Conservation (phyloP, 2,329 filamentous ascomycete genomes). For the Cercospora sojina region DNA sequence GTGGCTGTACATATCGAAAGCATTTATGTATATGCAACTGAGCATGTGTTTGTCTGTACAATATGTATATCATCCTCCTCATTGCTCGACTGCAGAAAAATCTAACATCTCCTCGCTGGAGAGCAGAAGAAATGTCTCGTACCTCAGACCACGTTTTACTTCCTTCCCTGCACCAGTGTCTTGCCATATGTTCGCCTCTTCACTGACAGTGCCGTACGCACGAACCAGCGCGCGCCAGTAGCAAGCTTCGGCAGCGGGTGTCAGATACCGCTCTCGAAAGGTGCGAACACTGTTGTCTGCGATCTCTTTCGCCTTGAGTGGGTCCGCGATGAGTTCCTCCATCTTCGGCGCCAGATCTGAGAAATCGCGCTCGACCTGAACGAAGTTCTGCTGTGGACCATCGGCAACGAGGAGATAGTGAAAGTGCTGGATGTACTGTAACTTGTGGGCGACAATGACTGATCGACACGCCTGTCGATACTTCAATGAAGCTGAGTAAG, state of each 20-base stretch:
- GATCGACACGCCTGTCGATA: slow-evolving; percentile 32
- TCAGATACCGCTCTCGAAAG: slow-evolving; percentile 36
- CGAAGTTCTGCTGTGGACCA: slow-evolving; percentile 31
- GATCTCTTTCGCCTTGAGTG: slow-evolving; percentile 27
- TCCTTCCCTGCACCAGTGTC: slow-evolving; percentile 5
- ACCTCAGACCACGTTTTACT: slow-evolving; percentile 23
- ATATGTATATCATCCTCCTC: not conserved
- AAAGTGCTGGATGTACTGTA: slow-evolving; percentile 30
- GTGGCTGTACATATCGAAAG: not conserved
- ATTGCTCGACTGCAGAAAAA: not conserved
- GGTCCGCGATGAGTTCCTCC: slow-evolving; percentile 22
- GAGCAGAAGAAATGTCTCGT: slow-evolving; percentile 26
- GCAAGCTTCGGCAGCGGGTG: slow-evolving; percentile 31
- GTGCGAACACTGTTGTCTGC: slow-evolving; percentile 31
- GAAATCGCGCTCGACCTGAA: slow-evolving; percentile 30
- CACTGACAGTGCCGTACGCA: slow-evolving; percentile 22
- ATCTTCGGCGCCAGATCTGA: slow-evolving; percentile 28
- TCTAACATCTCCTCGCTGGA: slow-evolving; percentile 28
- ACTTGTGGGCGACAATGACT: slow-evolving; percentile 29
- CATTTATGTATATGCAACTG: not conserved
- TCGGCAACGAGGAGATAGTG: slow-evolving; percentile 28
- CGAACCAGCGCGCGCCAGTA: slow-evolving; percentile 32
- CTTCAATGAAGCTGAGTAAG: slow-evolving; percentile 34
- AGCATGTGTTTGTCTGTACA: not conserved
- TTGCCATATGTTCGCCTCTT: slow-evolving; percentile 21